Evolutionary conservation across 2,329 filamentous ascomycete genomes (phyloP), one percentile per base, ranked within the genome.

Genomic region (Beauveria sp.): DNA sequence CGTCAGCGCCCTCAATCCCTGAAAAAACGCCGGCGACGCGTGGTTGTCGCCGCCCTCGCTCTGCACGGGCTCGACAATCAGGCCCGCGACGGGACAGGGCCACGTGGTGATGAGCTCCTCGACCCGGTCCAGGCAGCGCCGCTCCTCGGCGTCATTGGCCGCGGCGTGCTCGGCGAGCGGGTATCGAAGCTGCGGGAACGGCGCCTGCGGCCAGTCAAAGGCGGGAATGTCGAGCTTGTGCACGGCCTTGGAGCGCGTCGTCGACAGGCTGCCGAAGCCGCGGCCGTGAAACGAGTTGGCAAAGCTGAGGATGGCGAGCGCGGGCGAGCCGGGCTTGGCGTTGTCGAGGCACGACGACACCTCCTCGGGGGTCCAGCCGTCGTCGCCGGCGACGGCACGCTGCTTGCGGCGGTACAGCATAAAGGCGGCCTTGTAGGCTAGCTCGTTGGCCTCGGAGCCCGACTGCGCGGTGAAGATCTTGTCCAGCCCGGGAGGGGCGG

Each of bases 151-250:
- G 7, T 80, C 80, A 71, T 93, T 93, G 74, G 90, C 88, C 62
- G 83, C 79, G 5, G 76, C 81, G 71, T 89, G 80, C 64, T 89
- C 78, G 67, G 89, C 84, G 20, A 92, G 83, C 2, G 90, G 90
- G 75, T 92, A 92, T 74, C 89, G 89, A 66, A 91, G 80, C 34
- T 75, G 68, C n/a, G 90, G 90, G 80, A 93, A 93, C 41, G 86
- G 79, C n/a, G 89, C 89, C 75, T 90, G 88, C 57, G 90, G 90
- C 90, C 90, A 93, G 78, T 92, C 86, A 72, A 93, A 93, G 63
- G 89, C 87, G n/a, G 90, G 90, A 66, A 93, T 92, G 71, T 93
- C 90, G 66, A 93, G 80, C 76, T 93, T 93, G 80, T 93, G 90
- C 67, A 93, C 90, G 59, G 90, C 82, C 79, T 92, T 92, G 73